Conservation (phyloP, 2,329 filamentous ascomycete genomes). For the Magnaporthiopsis incrustans region DNA sequence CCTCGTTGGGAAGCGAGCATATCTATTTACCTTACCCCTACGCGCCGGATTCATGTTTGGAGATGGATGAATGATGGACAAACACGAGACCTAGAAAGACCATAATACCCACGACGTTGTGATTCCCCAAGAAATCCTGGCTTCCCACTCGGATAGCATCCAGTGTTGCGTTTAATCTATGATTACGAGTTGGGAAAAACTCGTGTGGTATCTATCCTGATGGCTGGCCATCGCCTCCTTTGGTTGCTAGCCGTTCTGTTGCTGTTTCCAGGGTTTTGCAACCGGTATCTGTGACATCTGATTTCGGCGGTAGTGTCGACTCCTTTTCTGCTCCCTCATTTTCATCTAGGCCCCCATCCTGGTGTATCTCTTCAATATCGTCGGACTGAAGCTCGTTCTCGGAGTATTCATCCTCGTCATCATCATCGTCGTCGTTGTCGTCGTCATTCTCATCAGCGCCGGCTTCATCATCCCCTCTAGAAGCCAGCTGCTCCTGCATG, state of each 20-base stretch:
- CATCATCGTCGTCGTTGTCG: conserved; percentile 19
- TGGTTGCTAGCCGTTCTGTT: background rate
- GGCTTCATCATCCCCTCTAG: conserved; percentile 27
- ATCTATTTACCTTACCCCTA: background rate
- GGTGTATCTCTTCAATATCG: background rate
- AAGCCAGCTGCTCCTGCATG: conserved; percentile 66
- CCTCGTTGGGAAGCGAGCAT: background rate
- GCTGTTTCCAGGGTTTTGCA: background rate
- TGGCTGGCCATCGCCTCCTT: background rate
- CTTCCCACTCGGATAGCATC: background rate
- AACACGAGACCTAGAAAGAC: background rate
- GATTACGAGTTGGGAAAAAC: background rate
- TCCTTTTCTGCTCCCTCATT: conserved; percentile 18
- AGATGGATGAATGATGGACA: background rate
- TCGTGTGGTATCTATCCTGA: background rate
- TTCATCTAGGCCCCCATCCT: conserved; percentile 14
- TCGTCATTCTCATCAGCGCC: conserved; percentile 27
- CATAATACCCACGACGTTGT: background rate
- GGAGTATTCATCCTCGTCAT: conserved; percentile 21
- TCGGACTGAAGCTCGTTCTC: conserved; percentile 17
- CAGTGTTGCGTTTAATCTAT: background rate
- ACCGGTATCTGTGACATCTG: background rate
- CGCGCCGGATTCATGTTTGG: background rate
- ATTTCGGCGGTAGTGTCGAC: background rate
- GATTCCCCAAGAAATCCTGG: background rate